Evolutionary conservation across 257 asterid genomes (phyloP), one percentile per base, ranked within the genome.

Genomic region (Buddleja alternifolia): DNA sequence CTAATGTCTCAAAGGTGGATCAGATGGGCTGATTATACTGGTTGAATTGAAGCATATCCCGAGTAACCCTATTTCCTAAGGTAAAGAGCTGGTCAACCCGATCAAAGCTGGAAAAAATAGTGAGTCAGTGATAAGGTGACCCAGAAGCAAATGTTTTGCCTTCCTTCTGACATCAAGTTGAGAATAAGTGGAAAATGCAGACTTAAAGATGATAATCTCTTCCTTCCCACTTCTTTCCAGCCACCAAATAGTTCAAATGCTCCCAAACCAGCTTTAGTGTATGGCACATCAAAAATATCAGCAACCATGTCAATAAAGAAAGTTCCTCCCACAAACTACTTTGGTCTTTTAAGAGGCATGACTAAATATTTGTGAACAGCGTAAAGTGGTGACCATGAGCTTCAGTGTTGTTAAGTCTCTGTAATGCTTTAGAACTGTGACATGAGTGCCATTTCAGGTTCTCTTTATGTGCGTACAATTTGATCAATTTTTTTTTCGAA

Each of bases 221-320:
- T 29, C 24, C 53, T 46, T 44, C 32, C 24, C 36, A 10, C 12
- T 14, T 41, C 8, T 63, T 63, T 74, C 65, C 29, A 45, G 66
- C 37, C 62, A 34, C 62, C 60, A 16, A 4, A 19, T 34, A 10
- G 37, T 11, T 19, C 10, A n/a, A 5, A 7, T 9, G 29, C 72
- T 6, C 7, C 15, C 12, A 12, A 29, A 48, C 69, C 50, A 58
- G 16, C 69, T 39, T 57, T 24, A 54, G 9, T 24, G 10, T 41
- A 3, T 56, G 17, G 23, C 37, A 20, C 37, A 16, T 56, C 17
- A 32, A 37, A 37, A 40, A 4, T 65, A 23, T 65, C 6, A 7
- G 17, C 10, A 36, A 16, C 34, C 41, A 48, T 68, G 71, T 60
- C 21, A 6, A 14, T 11, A 16, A 32, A 39, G 25, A 42, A 53